Percentiles rank a stretch among this genome's conserved stretches.
phyloP scores from a whole-genome alignment of 2,329 filamentous ascomycete genomes.

The Xylaria digitata region DNA sequence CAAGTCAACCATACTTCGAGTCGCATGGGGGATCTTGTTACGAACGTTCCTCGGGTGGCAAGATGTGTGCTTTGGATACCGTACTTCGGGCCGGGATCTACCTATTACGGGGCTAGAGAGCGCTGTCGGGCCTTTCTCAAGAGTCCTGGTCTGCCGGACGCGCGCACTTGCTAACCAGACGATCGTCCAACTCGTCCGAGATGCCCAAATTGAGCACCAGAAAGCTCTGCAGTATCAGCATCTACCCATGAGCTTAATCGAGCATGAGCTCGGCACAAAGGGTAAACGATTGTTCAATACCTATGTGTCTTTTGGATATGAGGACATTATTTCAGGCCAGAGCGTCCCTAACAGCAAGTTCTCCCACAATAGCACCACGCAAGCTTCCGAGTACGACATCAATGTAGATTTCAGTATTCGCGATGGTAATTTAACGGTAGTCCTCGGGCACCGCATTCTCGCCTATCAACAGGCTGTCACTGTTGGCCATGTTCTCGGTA shows the following conservation, averaged over 20 bases:
- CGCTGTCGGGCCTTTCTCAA: constrained; percentile 60
- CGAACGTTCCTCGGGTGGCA: constrained; percentile 65
- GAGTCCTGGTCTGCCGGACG: constrained; percentile 45
- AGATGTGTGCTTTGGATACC: constrained; percentile 66
- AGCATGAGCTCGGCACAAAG: constrained; percentile 58
- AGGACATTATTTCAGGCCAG: constrained; percentile 42
- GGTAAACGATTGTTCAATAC: constrained; percentile 62
- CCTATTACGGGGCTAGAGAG: constrained; percentile 55
- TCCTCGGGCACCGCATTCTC: constrained; percentile 59
- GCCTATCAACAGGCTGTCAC: constrained; percentile 58
- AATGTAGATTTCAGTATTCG: constrained; percentile 59
- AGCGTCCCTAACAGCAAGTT: constrained; percentile 51
- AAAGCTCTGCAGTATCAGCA: constrained; percentile 56
- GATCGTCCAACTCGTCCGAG: constrained; percentile 44
- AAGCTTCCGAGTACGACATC: constrained; percentile 60
- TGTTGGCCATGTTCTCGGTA: constrained; percentile 64
- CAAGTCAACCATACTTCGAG: constrained; percentile 62
- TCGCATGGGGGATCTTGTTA: constrained; percentile 70
- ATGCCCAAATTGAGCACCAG: constrained; percentile 44
- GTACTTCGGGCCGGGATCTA: constrained; percentile 58
- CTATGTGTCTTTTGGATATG: constrained; percentile 60
- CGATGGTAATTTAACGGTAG: constrained; percentile 55
- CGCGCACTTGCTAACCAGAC: constrained; percentile 37
- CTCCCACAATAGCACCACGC: constrained; percentile 54
- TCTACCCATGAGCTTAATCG: constrained; percentile 59